Base-by-base conservation (phyloP, 257 asterid species). In the Paraleonurus japonicus region DNA sequence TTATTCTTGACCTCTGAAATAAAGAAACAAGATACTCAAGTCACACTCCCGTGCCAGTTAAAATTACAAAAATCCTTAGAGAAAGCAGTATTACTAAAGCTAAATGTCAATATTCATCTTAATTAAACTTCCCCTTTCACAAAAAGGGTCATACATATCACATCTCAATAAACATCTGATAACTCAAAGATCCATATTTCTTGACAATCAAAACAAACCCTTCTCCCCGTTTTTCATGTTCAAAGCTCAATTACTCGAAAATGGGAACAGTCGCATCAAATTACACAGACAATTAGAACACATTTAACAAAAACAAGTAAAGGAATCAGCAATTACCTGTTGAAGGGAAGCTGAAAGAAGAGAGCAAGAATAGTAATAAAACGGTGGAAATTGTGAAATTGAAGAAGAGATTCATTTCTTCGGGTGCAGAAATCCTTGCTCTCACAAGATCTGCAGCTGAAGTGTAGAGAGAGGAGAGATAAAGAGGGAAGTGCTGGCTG, bases 341-440 rank as follows among this genome's bases (percentile, higher is more conserved):
- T 22, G 97, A 84, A 51, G 86, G 78, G 33, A 92, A 82, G 74
- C 55, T 81, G 85, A 80, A 87, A 75, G 81, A 81, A 68, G 83
- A 83, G 45, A 92, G 73, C 69, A 82, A 76, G 61, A 85, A 73
- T 0, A 84, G 58, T 7, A 85, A 72, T 32, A 76, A 5, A 69
- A 83, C 19, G 78, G 83, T 17, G 76, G 76, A 73, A 63, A 66
- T n/a, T 41, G 81, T 48, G 74, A 83, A 70, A 75, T 75, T 76
- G 74, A 65, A 35, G 60, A 80, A 73, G 61, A 69, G 43, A 26
- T 47, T 82, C 96, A 89, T 87, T 77, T 73, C 62, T 41, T 73
- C 2, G 32, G 50, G 11, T 57, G 71, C 70, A 79, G 79, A 45
- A 68, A 26, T 19, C 65, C 65, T 64, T 73, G 85, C 76, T 64